A percentile compares a stretch with the other conserved stretches of the same genome.
Conservation (phyloP, 495 filamentous ascomycete species). For the Hypoxylon fuscum region DNA sequence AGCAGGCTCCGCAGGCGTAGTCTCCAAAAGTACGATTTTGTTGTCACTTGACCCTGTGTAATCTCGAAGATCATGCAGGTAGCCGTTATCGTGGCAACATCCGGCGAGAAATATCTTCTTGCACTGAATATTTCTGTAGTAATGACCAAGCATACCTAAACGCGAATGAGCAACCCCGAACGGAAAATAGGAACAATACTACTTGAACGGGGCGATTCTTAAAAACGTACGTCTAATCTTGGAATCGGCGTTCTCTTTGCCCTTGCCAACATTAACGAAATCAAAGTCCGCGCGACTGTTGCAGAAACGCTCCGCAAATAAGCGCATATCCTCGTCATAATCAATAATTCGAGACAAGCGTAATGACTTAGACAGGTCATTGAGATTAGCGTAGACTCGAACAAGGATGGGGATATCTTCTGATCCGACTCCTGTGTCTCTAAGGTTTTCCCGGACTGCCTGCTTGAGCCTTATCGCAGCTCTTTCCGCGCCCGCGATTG, state of each 20-base stretch:
- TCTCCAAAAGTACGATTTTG: conserved; percentile 42
- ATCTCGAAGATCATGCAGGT: conserved; percentile 46
- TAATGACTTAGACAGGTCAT: conserved; percentile 43
- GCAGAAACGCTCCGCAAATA: conserved; percentile 45
- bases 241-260: conserved; percentile 47
- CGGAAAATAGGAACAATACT: background rate
- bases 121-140: conserved; percentile 45
- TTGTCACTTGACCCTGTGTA: conserved; percentile 35
- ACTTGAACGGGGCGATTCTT: background rate
- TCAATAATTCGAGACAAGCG: conserved; percentile 43
- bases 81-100: conserved; percentile 46
- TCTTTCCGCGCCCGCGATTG: conserved; percentile 38
- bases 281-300: conserved; percentile 46
- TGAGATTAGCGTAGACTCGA: conserved; percentile 47
- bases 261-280: conserved; percentile 48
- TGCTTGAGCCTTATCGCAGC: conserved; percentile 44
- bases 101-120: conserved; percentile 46
- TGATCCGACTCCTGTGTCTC: conserved; percentile 35
- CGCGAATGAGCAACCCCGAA: conserved; percentile 4
- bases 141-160: conserved; percentile 45
- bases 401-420: conserved; percentile 46
- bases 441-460: conserved; percentile 39
- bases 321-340: conserved; percentile 39
- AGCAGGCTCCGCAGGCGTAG: conserved; percentile 42
- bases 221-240: conserved; percentile 45